phyloP scores from a whole-genome alignment of 2,329 filamentous ascomycete genomes.

The Samsoniella hepiali region DNA sequence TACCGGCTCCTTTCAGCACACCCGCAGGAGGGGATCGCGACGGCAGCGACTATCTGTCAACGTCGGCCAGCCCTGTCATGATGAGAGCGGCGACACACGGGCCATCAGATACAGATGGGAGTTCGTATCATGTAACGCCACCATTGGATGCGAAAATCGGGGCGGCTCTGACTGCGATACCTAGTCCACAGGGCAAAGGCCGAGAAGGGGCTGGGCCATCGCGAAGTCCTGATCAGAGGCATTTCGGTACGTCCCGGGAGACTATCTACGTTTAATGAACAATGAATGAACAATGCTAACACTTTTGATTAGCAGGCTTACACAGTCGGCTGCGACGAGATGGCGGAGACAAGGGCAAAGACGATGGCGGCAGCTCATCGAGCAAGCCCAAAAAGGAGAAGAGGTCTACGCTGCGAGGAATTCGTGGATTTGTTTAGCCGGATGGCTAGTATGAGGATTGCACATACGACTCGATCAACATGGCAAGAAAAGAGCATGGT shows the following conservation, averaged over 20 bases:
- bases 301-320: constrained; percentile 40
- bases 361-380: constrained; percentile 34
- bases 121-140: constrained; percentile 42
- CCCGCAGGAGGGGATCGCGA: constrained; percentile 26
- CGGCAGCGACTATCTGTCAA: constrained; percentile 33
- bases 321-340: constrained; percentile 49
- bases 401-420: constrained; percentile 39
- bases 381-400: constrained; percentile 35
- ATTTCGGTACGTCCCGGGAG: constrained; percentile 33
- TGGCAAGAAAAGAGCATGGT: neutral
- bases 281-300: neutral
- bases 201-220: constrained; percentile 27
- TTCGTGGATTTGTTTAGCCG: constrained; percentile 36
- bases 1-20: constrained; percentile 24
- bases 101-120: constrained; percentile 42
- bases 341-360: constrained; percentile 44
- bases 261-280: neutral
- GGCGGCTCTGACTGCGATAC: constrained; percentile 29
- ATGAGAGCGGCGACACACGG: constrained; percentile 38
- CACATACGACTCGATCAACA: neutral
- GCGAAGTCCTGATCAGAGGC: constrained; percentile 40
- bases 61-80: constrained; percentile 38
- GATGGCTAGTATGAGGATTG: neutral
- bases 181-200: constrained; percentile 30
- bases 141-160: constrained; percentile 36